Evolutionary conservation across 768 basidiomycete genomes (phyloP), one percentile per base, ranked within the genome.

Genomic region (Serendipita sp.): DNA sequence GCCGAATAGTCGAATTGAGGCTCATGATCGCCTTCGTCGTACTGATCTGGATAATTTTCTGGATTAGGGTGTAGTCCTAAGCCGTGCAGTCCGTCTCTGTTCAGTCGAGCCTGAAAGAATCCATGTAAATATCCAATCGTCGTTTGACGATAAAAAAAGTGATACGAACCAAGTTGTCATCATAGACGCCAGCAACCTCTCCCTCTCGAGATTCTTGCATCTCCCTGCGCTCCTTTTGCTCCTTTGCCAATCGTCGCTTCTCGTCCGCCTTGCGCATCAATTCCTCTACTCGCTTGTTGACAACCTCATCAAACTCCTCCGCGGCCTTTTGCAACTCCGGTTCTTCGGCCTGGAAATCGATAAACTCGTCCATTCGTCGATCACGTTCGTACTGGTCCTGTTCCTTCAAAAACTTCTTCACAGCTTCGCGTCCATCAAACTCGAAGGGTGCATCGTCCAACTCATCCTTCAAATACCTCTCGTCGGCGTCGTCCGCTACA

Each of bases 131-230:
- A 23, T 23, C 23, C 23, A 23, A 23, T 23, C 23, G 23, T 23
- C 23, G 23, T 23, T 23, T 23, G 23, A 23, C 23, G 23, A 23
- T 23, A 23, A 23, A 23, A 23, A 53, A 18, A 18, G 44, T 15
- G 52, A 36, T n/a, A 60, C 55, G 18, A n/a, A 60, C 55, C 27
- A 60, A 37, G 16, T 27, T 29, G 31, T 27, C 27, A n/a, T 60
- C 55, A 60, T 60, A 60, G 16, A 60, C 55, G 27, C 55, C 55
- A n/a, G 27, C 27, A 33, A 60, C 34, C 55, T 60, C 55, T 27
- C 55, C 55, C 10, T 60, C 55, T n/a, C 55, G 29, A 16, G 55
- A 23, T n/a, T 37, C 55, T 10, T 31, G 16, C 16, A 37, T 37
- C 29, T 31, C 55, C 29, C 29, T 50, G 16, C 55, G 27, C 36